Conservation (phyloP, 257 asterid species). For the Cynanchum wilfordii region DNA sequence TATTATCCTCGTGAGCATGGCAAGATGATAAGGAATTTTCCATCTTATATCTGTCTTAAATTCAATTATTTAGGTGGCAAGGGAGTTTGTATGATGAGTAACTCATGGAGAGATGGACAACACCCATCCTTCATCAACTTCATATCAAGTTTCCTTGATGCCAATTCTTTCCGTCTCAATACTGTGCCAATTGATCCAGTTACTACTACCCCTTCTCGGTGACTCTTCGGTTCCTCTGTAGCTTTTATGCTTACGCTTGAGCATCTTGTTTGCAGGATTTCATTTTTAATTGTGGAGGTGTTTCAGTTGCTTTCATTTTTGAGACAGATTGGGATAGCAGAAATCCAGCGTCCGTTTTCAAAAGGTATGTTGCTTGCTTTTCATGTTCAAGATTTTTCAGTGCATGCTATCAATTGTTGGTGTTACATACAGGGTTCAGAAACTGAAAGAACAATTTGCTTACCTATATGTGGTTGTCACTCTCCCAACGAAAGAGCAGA, state of each 20-base stretch:
- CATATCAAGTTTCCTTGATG: constrained; percentile 70
- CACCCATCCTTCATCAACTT: constrained; percentile 81
- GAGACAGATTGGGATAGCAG: constrained; percentile 56
- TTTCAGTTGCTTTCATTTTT: constrained; percentile 81
- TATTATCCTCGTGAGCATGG: not conserved
- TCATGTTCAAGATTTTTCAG: not conserved
- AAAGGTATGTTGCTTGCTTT: constrained; percentile 38
- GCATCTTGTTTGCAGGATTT: constrained; percentile 64
- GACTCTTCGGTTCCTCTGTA: not conserved
- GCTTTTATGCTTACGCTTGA: constrained; percentile 11
- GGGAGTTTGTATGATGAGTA: constrained; percentile 89
- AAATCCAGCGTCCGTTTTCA: constrained; percentile 37
- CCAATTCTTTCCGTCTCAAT: constrained; percentile 60
- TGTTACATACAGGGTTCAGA: constrained; percentile 52
- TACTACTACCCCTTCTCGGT: constrained; percentile 17
- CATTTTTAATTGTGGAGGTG: constrained; percentile 86
- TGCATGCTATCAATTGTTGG: not conserved
- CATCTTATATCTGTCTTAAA: not conserved
- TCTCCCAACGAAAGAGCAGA: constrained; percentile 76
- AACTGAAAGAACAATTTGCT: constrained; percentile 77
- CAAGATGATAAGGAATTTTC: not conserved
- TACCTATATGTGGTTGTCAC: constrained; percentile 73
- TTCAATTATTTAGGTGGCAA: constrained; percentile 42
- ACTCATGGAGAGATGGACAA: constrained; percentile 69
- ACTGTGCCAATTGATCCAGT: constrained; percentile 81